Evolutionary conservation across 1,139 yeast genomes (phyloP).

Genomic region (Geotrichum cucujoidarum): DNA sequence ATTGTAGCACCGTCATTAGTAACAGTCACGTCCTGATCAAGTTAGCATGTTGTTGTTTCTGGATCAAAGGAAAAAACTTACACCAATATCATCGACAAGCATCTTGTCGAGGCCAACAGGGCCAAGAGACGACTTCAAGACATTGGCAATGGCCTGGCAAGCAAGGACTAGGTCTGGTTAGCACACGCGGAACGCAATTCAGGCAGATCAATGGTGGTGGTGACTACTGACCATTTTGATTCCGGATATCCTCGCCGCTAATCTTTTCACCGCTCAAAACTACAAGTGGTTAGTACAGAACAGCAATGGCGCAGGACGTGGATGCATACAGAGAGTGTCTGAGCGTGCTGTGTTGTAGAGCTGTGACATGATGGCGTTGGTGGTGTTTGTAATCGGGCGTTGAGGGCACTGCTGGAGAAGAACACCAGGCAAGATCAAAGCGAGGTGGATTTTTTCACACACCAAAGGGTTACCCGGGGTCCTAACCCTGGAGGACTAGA

Average conservation of each 20-base stretch:
- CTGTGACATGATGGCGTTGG: conserved; percentile 44
- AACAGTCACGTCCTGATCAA: conserved; percentile 75
- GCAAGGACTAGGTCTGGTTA: conserved; percentile 54
- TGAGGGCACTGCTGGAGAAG: background rate
- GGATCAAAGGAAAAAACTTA: conserved; percentile 21
- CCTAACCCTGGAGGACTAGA: too few relatives aligned
- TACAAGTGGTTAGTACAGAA: conserved; percentile 19
- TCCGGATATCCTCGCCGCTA: conserved; percentile 93
- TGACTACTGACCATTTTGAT: conserved; percentile 67
- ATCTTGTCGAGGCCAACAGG: conserved; percentile 98
- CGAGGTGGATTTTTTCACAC: background rate
- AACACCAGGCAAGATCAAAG: conserved; percentile 4
- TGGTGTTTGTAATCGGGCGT: background rate
- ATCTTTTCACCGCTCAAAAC: conserved; percentile 93
- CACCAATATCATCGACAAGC: conserved; percentile 96
- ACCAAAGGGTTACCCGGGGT: conserved; percentile 2
- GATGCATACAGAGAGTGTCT: conserved; percentile 60
- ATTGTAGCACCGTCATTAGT: conserved; percentile 99
- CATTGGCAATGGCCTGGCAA: conserved; percentile 94
- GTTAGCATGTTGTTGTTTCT: too few relatives aligned
- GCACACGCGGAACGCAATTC: too few relatives aligned
- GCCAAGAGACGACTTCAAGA: conserved; percentile 92
- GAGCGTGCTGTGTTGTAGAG: conserved; percentile 70
- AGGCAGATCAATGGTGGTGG: conserved; percentile 1
- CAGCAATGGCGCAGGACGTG: background rate